Percentiles rank a stretch among this genome's conserved stretches.
phyloP scores from a whole-genome alignment of 352 stramenopile species.

The Globisporangium carolinianum region DNA sequence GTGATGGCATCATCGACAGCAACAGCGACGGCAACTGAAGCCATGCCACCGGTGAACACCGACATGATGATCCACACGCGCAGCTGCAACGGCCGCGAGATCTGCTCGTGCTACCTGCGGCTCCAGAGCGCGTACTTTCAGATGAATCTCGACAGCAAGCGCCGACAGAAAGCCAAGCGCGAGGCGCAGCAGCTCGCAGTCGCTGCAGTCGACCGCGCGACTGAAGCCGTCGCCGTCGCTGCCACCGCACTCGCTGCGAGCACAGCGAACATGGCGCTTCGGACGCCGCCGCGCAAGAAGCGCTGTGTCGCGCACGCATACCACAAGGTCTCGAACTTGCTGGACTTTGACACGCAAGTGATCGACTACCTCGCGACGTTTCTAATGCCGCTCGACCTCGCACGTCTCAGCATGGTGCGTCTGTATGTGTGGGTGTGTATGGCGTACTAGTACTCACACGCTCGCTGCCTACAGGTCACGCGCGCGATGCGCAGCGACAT shows the following conservation, averaged over 20 bases:
- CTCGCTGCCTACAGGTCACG: slow-evolving; percentile 30
- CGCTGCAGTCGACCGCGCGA: not conserved
- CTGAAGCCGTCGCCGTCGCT: not conserved
- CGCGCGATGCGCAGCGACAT: slow-evolving; percentile 30
- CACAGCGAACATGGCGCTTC: not conserved
- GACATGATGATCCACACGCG: slow-evolving; percentile 38
- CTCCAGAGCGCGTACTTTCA: slow-evolving; percentile 66
- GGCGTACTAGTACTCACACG: not conserved
- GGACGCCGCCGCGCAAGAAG: not conserved
- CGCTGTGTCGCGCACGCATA: slow-evolving; percentile 4
- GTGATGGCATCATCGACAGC: too few relatives aligned
- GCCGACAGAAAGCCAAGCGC: slow-evolving; percentile 24
- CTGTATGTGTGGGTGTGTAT: slow-evolving; percentile 3
- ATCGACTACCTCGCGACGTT: slow-evolving; percentile 45
- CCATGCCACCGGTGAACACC: too few relatives aligned
- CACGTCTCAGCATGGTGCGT: slow-evolving; percentile 53
- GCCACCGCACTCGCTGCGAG: too few relatives aligned
- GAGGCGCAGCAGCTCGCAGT: slow-evolving; percentile 6
- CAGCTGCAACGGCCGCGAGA: slow-evolving; percentile 47
- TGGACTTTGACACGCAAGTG: slow-evolving; percentile 39
- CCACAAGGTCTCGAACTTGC: slow-evolving; percentile 33
- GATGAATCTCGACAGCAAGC: slow-evolving; percentile 40
- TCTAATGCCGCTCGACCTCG: slow-evolving; percentile 30
- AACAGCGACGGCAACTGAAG: too few relatives aligned
- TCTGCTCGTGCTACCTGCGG: slow-evolving; percentile 66